Percentiles rank a stretch among this genome's conserved stretches.
Evolutionary conservation across 139 green algal species (phyloP).

Genomic region (Coccomyxa sp.): DNA sequence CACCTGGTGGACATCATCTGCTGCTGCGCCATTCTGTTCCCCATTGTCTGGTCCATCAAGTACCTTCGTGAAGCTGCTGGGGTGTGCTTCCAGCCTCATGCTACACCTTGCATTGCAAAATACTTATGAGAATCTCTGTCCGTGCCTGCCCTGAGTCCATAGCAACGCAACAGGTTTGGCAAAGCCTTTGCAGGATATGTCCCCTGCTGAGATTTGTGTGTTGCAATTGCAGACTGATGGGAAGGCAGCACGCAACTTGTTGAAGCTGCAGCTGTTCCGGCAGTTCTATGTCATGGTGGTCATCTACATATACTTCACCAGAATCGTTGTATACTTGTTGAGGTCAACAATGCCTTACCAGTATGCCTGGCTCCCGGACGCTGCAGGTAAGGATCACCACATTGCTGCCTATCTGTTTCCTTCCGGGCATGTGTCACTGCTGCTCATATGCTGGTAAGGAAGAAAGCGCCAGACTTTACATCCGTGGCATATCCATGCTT

Average conservation of each 20-base stretch:
- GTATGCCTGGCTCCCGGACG: conserved; percentile 65
- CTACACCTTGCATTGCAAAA: too few relatives aligned
- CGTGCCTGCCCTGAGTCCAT: too few relatives aligned
- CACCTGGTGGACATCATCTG: conserved; percentile 97
- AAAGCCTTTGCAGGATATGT: too few relatives aligned
- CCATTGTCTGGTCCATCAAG: conserved; percentile 98
- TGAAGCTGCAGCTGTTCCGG: conserved; percentile 90
- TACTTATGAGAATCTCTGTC: too few relatives aligned
- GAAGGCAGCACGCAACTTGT: conserved; percentile 63
- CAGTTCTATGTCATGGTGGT: conserved; percentile 95
- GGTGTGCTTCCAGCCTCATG: conserved; percentile 6
- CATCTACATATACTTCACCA: conserved; percentile 97
- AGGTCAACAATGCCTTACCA: conserved; percentile 66
- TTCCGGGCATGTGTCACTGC: neutral
- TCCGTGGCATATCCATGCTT: too few relatives aligned
- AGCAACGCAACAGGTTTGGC: too few relatives aligned
- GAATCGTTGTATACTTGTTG: conserved; percentile 97
- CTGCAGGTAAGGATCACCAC: neutral
- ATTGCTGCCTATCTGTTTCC: too few relatives aligned
- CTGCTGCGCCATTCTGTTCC: conserved; percentile 97
- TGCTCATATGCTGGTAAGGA: neutral
- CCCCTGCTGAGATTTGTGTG: neutral
- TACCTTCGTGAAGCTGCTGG: conserved; percentile 73
- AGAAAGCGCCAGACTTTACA: too few relatives aligned
- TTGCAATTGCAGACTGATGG: conserved; percentile 51